Evolutionary conservation across 2,329 filamentous ascomycete genomes (phyloP), one percentile per base, ranked within the genome.

Genomic region (Blumeria hordei): DNA sequence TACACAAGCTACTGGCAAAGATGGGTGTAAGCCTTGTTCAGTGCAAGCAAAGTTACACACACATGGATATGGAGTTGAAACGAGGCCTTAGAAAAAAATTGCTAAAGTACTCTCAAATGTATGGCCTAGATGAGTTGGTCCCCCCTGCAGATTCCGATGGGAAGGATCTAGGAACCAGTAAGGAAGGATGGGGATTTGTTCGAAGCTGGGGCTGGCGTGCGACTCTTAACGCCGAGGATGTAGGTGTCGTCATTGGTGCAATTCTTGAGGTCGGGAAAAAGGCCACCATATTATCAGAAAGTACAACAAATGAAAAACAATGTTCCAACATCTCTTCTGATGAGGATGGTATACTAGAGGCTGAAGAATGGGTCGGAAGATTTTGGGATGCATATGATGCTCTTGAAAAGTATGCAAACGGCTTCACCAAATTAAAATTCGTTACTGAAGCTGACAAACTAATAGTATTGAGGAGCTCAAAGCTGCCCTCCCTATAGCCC

Each of bases 1-100:
- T 98, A 18, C 86, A 95, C 67, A 96, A 96, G 65, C 75, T 98
- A 0, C 75, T 98, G 2, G 92, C 92, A 45, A 98, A 96, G 68
- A 98, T 98, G 90, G 92, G 92, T 35, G 85, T 98, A 55, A 94
- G 86, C 64, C 72, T 96, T 39, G 83, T 83, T 5, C 90, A 98
- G 69, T 94, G 88, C 69, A 88, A 87, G 63, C 92, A 96, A 68
- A 90, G 81, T 65, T 98, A 96, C 66, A 87, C 88, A 0, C 92
- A 98, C 67, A 96, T 98, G 88, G 90, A 96, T 68, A 93, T 95
- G 80, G 82, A 94, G 67, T 72, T 98, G 36, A 98, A 96, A 69
- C 81, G 86, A 5, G 85, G 86, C 34, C 70, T 96, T 34, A 80
- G 90, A 44, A 78, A 85, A 51, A 86, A 93, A 57, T 74, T 98